phyloP scores from a whole-genome alignment of 208 protist genomes.

The Herpetomonas tarakana region DNA sequence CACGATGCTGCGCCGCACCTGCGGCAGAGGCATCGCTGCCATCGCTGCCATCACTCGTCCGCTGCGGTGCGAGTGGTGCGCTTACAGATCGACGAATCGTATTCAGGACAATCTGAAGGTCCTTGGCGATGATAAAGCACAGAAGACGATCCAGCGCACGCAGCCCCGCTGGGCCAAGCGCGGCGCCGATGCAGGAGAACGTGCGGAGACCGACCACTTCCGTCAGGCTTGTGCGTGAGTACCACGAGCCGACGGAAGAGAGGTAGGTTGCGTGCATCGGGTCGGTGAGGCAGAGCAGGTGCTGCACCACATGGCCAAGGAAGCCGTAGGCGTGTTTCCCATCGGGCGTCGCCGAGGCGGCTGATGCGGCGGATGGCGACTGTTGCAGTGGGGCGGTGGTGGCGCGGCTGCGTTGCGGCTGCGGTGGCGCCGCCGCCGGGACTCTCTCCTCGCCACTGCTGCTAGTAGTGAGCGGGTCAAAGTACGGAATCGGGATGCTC shows the following conservation, averaged over 20 bases:
- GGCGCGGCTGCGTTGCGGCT: background rate
- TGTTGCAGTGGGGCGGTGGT: background rate
- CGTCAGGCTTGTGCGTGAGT: slow-evolving; percentile 34
- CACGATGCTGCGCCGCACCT: too few relatives aligned
- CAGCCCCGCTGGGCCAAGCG: slow-evolving; percentile 79
- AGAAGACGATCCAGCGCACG: slow-evolving; percentile 85
- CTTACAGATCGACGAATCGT: slow-evolving; percentile 21
- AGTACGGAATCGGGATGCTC: slow-evolving; percentile 94
- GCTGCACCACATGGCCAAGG: slow-evolving; percentile 91
- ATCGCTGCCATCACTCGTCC: too few relatives aligned
- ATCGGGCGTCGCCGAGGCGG: background rate
- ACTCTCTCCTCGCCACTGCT: background rate
- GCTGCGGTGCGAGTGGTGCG: slow-evolving; percentile 10
- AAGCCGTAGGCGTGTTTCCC: slow-evolving; percentile 59
- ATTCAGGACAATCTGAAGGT: slow-evolving; percentile 69
- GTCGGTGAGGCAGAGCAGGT: slow-evolving; percentile 88
- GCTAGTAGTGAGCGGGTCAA: slow-evolving; percentile 24
- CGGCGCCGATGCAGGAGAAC: slow-evolving; percentile 78
- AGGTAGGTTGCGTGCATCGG: slow-evolving; percentile 78
- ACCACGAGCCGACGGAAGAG: slow-evolving; percentile 85
- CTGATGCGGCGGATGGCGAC: too few relatives aligned
- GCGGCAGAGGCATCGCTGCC: too few relatives aligned
- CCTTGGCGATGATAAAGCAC: slow-evolving; percentile 91
- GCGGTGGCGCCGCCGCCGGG: background rate
- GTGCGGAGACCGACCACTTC: slow-evolving; percentile 86